Evolutionary conservation across 2,329 filamentous ascomycete species (phyloP).

Genomic region (Fusarium oligoseptatum): DNA sequence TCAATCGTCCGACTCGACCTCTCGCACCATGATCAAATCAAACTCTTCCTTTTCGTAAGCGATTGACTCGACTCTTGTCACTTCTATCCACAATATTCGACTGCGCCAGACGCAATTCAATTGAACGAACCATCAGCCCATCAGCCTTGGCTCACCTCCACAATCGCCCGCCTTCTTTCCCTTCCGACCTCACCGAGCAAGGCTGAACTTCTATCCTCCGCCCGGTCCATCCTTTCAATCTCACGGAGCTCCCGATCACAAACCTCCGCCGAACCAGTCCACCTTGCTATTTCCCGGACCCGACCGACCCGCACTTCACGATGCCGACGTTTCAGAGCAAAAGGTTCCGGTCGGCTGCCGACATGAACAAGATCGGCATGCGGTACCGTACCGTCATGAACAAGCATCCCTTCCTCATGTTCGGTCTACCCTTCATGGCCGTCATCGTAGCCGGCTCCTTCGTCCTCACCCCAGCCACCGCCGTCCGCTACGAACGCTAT

Average conservation of each 20-base stretch:
- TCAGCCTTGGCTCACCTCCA: slow-evolving; percentile 10
- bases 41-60: slow-evolving; percentile 27
- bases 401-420: slow-evolving; percentile 89
- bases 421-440: slow-evolving; percentile 91
- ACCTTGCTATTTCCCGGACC: neutral
- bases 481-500: slow-evolving; percentile 91
- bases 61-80: slow-evolving; percentile 2
- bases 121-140: neutral
- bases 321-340: slow-evolving; percentile 74
- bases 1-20: slow-evolving; percentile 16
- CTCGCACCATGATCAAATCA: slow-evolving; percentile 26
- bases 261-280: neutral
- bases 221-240: slow-evolving; percentile 1
- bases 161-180: slow-evolving; percentile 7
- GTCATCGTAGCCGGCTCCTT: slow-evolving; percentile 95
- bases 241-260: slow-evolving; percentile 22
- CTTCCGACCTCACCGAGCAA: slow-evolving; percentile 3
- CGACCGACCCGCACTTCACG: slow-evolving; percentile 22
- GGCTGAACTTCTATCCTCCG: slow-evolving; percentile 11
- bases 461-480: slow-evolving; percentile 92
- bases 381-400: slow-evolving; percentile 82
- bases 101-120: slow-evolving; percentile 5
- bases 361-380: slow-evolving; percentile 77
- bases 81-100: neutral
- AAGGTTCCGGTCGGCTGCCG: slow-evolving; percentile 76